Percentiles rank a stretch among this genome's conserved stretches.
phyloP scores from a whole-genome alignment of 768 basidiomycete species.

The Psilocybe sp. region DNA sequence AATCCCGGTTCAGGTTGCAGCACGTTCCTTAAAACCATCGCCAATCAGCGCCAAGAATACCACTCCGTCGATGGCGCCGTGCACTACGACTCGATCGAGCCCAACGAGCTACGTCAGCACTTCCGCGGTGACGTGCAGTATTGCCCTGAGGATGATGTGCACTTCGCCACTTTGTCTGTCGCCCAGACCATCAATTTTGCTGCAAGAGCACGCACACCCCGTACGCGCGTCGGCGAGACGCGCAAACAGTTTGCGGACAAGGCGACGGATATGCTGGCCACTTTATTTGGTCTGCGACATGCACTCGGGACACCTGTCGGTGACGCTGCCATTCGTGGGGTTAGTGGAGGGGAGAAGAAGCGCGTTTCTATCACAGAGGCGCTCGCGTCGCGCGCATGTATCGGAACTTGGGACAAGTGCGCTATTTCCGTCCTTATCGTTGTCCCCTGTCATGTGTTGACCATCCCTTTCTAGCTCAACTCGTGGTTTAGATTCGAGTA shows the following conservation, averaged over 20 bases:
- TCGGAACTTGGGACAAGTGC: conserved; percentile 70
- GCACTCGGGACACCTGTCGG: conserved; percentile 74
- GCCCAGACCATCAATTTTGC: conserved; percentile 73
- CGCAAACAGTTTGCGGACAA: conserved; percentile 42
- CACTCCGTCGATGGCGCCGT: conserved; percentile 68
- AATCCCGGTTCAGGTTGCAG: conserved; percentile 84
- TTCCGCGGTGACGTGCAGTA: conserved; percentile 82
- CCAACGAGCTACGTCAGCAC: conserved; percentile 57
- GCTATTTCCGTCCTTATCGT: conserved; percentile 7
- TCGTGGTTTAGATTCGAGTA: conserved; percentile 63
- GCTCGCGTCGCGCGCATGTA: conserved; percentile 51
- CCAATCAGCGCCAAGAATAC: conserved; percentile 73
- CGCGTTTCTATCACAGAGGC: conserved; percentile 75
- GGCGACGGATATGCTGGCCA: conserved; percentile 52
- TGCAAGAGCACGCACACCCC: conserved; percentile 65
- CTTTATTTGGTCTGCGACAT: conserved; percentile 76
- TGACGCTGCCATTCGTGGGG: conserved; percentile 70
- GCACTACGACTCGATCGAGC: conserved; percentile 72
- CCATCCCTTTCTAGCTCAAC: conserved; percentile 54
- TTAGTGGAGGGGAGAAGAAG: conserved; percentile 78
- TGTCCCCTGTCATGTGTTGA: background rate
- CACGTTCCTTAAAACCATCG: conserved; percentile 77
- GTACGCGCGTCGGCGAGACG: conserved; percentile 39
- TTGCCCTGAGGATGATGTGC: conserved; percentile 82
- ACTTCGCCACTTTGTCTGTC: conserved; percentile 86